Conservation (phyloP, 371 early-diverging fungal species). For the Rhizopus stolonifer region DNA sequence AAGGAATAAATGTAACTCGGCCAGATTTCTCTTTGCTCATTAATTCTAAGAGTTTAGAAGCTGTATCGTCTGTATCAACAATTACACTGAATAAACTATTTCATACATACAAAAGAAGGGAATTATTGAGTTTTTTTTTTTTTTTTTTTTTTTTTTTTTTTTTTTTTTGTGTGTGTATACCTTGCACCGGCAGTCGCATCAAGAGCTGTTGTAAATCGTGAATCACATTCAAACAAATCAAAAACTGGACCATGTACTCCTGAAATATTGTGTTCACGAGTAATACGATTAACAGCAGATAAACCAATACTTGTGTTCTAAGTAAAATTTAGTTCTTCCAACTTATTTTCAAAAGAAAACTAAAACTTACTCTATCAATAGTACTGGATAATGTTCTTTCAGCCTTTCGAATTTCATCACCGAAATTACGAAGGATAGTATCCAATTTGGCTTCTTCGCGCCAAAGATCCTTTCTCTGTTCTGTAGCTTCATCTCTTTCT, state of each 20-base stretch:
- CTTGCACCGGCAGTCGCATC: slow-evolving; percentile 87
- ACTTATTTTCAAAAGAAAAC: not conserved
- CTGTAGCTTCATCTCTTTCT: slow-evolving; percentile 66
- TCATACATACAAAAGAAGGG: not conserved
- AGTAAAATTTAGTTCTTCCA: not conserved
- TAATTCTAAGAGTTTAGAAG: slow-evolving; percentile 72
- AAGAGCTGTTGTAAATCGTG: slow-evolving; percentile 81
- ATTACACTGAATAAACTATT: slow-evolving; percentile 94
- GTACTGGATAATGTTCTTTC: slow-evolving; percentile 73
- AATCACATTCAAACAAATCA: slow-evolving; percentile 88
- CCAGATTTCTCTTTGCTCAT: slow-evolving; percentile 78
- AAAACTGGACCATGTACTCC: slow-evolving; percentile 94
- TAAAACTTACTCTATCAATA: slow-evolving; percentile 71
- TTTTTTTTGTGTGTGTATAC: slow-evolving; percentile 37
- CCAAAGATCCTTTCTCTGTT: slow-evolving; percentile 86
- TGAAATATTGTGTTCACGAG: slow-evolving; percentile 54
- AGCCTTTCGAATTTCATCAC: slow-evolving; percentile 74
- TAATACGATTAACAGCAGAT: slow-evolving; percentile 68
- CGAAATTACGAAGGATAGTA: slow-evolving; percentile 61
- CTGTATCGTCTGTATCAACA: slow-evolving; percentile 93
- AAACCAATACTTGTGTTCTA: slow-evolving; percentile 73
- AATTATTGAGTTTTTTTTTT: no score
- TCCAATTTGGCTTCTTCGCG: slow-evolving; percentile 83
- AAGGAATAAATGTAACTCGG: slow-evolving; percentile 96
- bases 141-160: no score